Evolutionary conservation across 768 basidiomycete species (phyloP).

Genomic region (Pseudohyphozyma bogoriensis): DNA sequence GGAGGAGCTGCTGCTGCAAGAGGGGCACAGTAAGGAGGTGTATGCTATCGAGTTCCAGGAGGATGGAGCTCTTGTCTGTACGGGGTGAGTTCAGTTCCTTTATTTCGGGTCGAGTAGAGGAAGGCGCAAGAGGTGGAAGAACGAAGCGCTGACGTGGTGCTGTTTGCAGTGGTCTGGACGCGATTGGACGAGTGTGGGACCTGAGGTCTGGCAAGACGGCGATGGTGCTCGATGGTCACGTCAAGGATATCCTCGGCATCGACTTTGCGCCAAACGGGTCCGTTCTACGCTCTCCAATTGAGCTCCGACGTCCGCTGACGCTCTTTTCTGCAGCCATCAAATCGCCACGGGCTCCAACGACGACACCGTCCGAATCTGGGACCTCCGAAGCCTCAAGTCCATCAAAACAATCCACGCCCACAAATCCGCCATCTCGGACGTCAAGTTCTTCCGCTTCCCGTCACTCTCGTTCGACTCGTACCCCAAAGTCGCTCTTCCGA

Average conservation of each 20-base stretch:
- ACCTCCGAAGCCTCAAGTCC: constrained; percentile 84
- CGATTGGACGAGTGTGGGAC: constrained; percentile 96
- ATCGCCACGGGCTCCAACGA: constrained; percentile 94
- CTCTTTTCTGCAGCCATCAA: constrained; percentile 60
- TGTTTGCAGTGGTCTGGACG: constrained; percentile 69
- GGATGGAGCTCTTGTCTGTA: constrained; percentile 84
- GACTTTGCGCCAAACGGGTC: constrained; percentile 95
- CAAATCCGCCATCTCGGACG: constrained; percentile 84
- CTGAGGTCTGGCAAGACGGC: constrained; percentile 86
- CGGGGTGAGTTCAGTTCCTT: constrained; percentile 54
- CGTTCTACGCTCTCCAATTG: constrained; percentile 9
- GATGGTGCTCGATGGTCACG: constrained; percentile 96
- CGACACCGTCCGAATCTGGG: constrained; percentile 98
- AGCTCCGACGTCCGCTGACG: neutral
- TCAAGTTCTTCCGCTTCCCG: constrained; percentile 70
- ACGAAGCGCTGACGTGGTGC: constrained; percentile 8
- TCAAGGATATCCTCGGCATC: constrained; percentile 79
- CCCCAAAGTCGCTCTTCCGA: constrained; percentile 4
- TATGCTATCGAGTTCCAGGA: constrained; percentile 92
- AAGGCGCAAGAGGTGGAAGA: too few species aligned
- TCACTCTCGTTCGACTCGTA: neutral
- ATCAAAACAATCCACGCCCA: constrained; percentile 94
- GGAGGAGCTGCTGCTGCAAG: constrained; percentile 71
- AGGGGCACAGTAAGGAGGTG: constrained; percentile 95
- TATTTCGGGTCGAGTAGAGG: too few species aligned